Base-by-base conservation (phyloP, 345 rosid species). In the Carallia brachiata region DNA sequence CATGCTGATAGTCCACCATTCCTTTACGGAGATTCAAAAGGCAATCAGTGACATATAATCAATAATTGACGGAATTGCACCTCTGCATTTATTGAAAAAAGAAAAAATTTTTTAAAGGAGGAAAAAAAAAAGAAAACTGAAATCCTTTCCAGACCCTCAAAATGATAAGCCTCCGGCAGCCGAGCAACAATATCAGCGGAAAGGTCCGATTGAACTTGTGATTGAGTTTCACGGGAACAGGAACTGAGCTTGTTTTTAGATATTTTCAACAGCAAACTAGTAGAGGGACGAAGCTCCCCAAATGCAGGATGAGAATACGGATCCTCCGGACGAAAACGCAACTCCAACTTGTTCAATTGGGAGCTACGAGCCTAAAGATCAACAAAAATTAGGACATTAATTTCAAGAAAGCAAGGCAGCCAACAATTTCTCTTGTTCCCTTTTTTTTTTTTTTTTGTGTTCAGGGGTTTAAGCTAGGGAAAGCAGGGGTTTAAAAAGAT, bases 1-100 rank as follows among this genome's bases (percentile, higher is more conserved):
- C 97, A 84, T 91, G 97, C 82, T 94, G 98, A 73, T 90, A 94
- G 77, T 94, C 98, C 30, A 76, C 95, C 97, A 91, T 91, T 65
- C 98, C 98, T 93, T 75, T 3, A 59, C 30, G 58, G 82, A 70
- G 65, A 56, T 47, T 6, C 66, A 32, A 70, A 65, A 27, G 23
- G 36, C 50, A 12, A 13, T 44, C 50, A 44, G 17, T 12, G 0
- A 12, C 17, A 44, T 18, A 56, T 19, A 56, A 23, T 56, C 6
- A 19, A 27, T 56, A 56, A 27, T 23, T 56, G 60, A 56, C 23
- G 60, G 15, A 56, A 44, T 2, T 23, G 15, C 32, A 23, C 10
- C 15, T 56, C 15, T 32, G 8, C 13, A 23, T 56, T 56, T 27
- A 19, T 4, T 27, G 16, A 23, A 30, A 56, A 27, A 7, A 53